Base-by-base conservation (phyloP, 1,139 yeast species). In the Lodderomyces orthopsilosis region DNA sequence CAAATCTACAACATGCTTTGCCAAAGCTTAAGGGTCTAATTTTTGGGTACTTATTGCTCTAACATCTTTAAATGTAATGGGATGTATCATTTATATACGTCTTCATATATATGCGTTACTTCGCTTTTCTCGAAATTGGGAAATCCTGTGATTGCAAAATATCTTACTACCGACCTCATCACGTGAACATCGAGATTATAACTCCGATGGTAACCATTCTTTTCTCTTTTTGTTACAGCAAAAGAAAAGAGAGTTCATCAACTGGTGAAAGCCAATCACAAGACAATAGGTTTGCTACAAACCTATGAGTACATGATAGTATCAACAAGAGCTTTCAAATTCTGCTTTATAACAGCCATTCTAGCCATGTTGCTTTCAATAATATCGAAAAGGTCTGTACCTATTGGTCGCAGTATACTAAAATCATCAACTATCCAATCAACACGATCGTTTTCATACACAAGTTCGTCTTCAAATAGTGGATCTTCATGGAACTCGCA, bases 301-400 rank as follows among this genome's bases (percentile, higher is more conserved):
- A 28, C 34, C 34, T 30, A 14, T 13, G 13, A 35, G 15, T 35
- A 24, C 19, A 38, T 38, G 41, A 18, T 22, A 19, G 12, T 27
- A 5, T 21, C 35, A 21, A 14, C 21, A 22, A 39, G 30, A 23
- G 15, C 18, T 8, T 22, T 43, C 17, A 39, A 40, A 19, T 35
- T 34, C 21, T 35, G 38, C 35, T 38, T 34, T 19, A 26, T 44
- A 8, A 34, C 47, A 35, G 51, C 63, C 42, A 41, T 65, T 41
- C 45, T 67, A 38, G 60, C 68, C 34, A 62, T 67, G 63, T 47
- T 66, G 42, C 53, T 65, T 41, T 63, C 70, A 15, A n/a, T 35
- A 10, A 22, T 39, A 9, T 21, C 59, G 38, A 65, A 63, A 45
- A 54, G 65, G 46, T 53, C 57, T 9, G 36, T 49, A 17, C 49